Evolutionary conservation across 441 rosid genomes (phyloP), one percentile per base, ranked within the genome.

Genomic region (Populus tomentosa): DNA sequence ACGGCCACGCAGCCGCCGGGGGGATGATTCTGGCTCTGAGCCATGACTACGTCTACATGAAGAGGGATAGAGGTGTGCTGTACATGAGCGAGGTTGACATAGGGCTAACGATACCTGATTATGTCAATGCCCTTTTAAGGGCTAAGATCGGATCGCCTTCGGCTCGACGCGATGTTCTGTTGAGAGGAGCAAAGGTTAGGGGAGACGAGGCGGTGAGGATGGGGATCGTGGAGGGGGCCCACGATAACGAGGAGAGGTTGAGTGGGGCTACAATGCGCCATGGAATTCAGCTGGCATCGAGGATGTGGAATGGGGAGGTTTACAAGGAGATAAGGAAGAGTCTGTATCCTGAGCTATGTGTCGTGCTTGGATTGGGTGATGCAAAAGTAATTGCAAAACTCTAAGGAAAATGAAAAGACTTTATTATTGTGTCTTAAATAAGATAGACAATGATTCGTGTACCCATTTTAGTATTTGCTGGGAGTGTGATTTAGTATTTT

Each of bases 1-100:
- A 85, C 69, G 97, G 94, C 36, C 97, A 92, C 80, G 92, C 93
- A 10, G 95, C 91, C 5, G 94, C 95, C 2, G 89, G 88, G 4
- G 94, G 95, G 6, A 70, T 90, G 38, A 0, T 82, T 14, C 77
- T 92, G 21, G 90, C 94, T 13, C 63, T 90, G 28, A 66, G 89
- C 85, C 97, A 90, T 36, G 94, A 91, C 68, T 90, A 92, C 46
- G 53, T 89, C 53, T 70, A 83, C 13, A 81, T 92, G 90, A 82
- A 90, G 84, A 79, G 90, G 28, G 92, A 89, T 40, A 86, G 78
- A 40, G 94, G 94, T 18, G 88, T 92, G 75, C 42, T 91, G 63
- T 92, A 90, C 85, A 91, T 90, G 95, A 84, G 90, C 73, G 95
- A 91, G 77, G 76, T 92, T 28, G 90, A 91, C 38, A 46, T 92